Evolutionary conservation across 2,329 filamentous ascomycete species (phyloP).

Genomic region (Colletotrichum musicola): DNA sequence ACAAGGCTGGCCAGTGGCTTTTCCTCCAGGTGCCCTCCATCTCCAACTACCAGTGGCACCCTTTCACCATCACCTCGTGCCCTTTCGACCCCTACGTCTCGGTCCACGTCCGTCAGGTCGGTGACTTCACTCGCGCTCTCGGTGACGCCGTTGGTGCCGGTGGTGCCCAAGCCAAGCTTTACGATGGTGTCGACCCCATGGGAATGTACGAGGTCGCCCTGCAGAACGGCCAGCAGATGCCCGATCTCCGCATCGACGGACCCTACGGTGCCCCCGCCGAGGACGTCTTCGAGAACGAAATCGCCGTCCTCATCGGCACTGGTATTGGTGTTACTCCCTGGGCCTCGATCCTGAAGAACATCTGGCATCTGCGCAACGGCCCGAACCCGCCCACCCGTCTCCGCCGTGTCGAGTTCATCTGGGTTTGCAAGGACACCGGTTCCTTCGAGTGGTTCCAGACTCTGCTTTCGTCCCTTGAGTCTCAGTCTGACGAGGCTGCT

Average conservation of each 20-base stretch:
- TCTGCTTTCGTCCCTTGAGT: slow-evolving; percentile 89
- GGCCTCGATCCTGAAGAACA: slow-evolving; percentile 93
- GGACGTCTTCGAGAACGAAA: slow-evolving; percentile 95
- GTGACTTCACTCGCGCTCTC: slow-evolving; percentile 95
- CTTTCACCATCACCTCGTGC: slow-evolving; percentile 98
- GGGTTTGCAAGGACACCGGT: slow-evolving; percentile 95
- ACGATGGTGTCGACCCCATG: slow-evolving; percentile 90
- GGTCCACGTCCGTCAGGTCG: slow-evolving; percentile 94
- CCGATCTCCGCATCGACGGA: slow-evolving; percentile 88
- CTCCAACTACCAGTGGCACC: slow-evolving; percentile 94
- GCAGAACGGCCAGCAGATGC: slow-evolving; percentile 94
- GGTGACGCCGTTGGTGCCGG: slow-evolving; percentile 96
- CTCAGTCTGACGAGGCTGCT: slow-evolving; percentile 80
- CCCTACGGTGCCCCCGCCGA: slow-evolving; percentile 97
- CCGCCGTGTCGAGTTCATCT: slow-evolving; percentile 97
- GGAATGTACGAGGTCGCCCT: slow-evolving; percentile 99
- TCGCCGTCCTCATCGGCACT: slow-evolving; percentile 86
- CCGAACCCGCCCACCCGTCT: slow-evolving; percentile 92
- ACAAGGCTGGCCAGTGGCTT: slow-evolving; percentile 98
- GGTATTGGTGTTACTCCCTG: slow-evolving; percentile 91
- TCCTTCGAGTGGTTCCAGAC: slow-evolving; percentile 99
- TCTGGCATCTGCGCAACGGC: slow-evolving; percentile 93
- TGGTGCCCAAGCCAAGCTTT: slow-evolving; percentile 86
- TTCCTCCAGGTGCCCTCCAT: slow-evolving; percentile 94
- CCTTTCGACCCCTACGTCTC: slow-evolving; percentile 96